Evolutionary conservation across 2,329 filamentous ascomycete genomes (phyloP).

Genomic region (Beauveria sp.): DNA sequence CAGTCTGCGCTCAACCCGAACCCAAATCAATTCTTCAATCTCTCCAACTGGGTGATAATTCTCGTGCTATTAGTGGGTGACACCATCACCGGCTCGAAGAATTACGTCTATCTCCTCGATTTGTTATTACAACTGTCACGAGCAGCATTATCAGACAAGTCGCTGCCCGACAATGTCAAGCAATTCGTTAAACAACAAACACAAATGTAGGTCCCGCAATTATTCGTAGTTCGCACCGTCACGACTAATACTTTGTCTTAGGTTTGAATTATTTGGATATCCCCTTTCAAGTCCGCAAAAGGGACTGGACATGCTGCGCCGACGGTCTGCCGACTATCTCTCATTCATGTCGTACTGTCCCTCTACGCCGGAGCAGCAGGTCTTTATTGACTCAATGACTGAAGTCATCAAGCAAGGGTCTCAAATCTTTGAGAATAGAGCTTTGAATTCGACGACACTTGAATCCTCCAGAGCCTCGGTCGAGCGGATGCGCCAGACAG

Average conservation of each 20-base stretch:
- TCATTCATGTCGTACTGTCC: conserved; percentile 20
- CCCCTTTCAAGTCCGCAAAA: conserved; percentile 22
- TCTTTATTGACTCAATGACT: conserved; percentile 17
- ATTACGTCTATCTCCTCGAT: conserved; percentile 28
- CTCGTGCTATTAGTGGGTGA: conserved; percentile 32
- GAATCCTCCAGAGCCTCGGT: conserved; percentile 21
- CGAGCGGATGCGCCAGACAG: conserved; percentile 24
- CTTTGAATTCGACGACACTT: conserved; percentile 3
- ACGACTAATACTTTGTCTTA: not conserved
- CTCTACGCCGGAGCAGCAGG: conserved; percentile 12
- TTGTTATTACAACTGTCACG: conserved; percentile 26
- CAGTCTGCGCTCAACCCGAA: conserved; percentile 22
- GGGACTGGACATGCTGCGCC: conserved; percentile 18
- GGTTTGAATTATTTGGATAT: conserved; percentile 24
- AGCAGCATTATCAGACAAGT: conserved; percentile 15
- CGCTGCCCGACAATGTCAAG: conserved; percentile 14
- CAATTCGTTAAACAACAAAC: conserved; percentile 25
- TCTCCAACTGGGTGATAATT: conserved; percentile 29
- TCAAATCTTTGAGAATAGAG: conserved; percentile 20
- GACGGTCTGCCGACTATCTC: conserved; percentile 18
- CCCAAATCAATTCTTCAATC: conserved; percentile 25
- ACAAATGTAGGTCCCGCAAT: conserved; percentile 19
- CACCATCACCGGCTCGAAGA: conserved; percentile 31
- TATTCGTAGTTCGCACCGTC: not conserved
- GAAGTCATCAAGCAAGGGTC: conserved; percentile 20